Evolutionary conservation across 345 rosid genomes (phyloP).

Genomic region (Melaleuca alternifolia): DNA sequence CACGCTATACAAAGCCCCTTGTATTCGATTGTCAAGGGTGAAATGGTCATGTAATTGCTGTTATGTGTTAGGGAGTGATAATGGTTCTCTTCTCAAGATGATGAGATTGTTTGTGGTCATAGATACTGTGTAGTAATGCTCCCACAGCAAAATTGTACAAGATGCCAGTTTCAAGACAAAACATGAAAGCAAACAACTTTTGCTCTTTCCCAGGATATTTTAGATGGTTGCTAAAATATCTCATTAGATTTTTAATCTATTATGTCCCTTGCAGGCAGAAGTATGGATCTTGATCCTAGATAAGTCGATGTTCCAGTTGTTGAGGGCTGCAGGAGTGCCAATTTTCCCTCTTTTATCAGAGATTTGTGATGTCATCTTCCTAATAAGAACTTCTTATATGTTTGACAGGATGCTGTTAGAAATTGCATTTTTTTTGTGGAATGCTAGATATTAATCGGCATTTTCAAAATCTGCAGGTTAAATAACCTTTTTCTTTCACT

Average conservation of each 20-base stretch:
- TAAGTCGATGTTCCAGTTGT: slow-evolving; percentile 89
- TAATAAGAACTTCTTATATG: too few relatives aligned
- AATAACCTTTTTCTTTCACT: slow-evolving; percentile 69
- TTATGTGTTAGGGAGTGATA: not conserved
- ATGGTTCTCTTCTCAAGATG: not conserved
- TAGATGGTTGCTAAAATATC: too few relatives aligned
- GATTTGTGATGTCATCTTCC: slow-evolving; percentile 10
- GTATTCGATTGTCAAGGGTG: not conserved
- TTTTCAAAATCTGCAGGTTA: slow-evolving; percentile 31
- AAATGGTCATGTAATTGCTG: not conserved
- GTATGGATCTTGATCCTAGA: slow-evolving; percentile 90
- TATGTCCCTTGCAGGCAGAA: slow-evolving; percentile 52
- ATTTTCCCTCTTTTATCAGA: slow-evolving; percentile 85
- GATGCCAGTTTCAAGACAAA: too few relatives aligned
- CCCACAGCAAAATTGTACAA: too few relatives aligned
- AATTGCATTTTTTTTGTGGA: too few relatives aligned
- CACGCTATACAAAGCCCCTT: not conserved
- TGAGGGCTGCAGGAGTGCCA: slow-evolving; percentile 89
- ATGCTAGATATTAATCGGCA: not conserved
- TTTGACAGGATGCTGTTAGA: too few relatives aligned
- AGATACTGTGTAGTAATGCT: too few relatives aligned
- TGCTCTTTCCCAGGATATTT: too few relatives aligned
- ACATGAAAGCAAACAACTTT: too few relatives aligned
- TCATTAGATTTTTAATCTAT: not conserved
- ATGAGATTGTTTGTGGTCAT: not conserved